Conservation (phyloP, 2,329 filamentous ascomycete genomes). For the Colletotrichum kahawae region DNA sequence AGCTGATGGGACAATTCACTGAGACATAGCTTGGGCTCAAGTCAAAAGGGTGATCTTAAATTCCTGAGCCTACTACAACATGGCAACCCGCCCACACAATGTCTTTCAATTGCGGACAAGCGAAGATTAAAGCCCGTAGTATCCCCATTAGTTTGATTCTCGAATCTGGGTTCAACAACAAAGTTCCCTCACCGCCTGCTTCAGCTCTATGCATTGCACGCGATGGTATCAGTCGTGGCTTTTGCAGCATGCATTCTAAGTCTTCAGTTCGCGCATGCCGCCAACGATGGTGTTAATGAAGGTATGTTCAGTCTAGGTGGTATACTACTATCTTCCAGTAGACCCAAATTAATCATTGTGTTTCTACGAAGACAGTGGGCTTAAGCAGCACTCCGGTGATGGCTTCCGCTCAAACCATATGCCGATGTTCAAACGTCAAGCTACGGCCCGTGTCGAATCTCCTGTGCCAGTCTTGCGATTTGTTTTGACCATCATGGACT, state of each 20-base stretch:
- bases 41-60: background rate
- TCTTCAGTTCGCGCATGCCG: background rate
- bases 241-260: background rate
- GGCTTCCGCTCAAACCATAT: background rate
- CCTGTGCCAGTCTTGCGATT: background rate
- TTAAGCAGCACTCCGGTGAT: background rate
- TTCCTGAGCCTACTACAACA: background rate
- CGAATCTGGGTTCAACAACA: background rate
- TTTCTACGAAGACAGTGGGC: background rate
- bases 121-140: background rate
- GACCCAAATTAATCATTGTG: background rate
- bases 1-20: background rate
- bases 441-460: background rate
- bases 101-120: background rate
- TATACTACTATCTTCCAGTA: rapidly evolving
- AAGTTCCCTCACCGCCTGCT: background rate
- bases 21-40: background rate
- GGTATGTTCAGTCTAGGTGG: background rate
- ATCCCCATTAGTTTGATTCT: background rate
- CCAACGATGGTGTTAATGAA: background rate
- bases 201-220: background rate
- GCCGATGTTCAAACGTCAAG: background rate
- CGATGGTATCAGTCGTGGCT: background rate
- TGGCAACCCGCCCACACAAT: background rate
- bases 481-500: background rate